Evolutionary conservation across 352 stramenopile species (phyloP).

Genomic region (Globisporangium sylvaticum): DNA sequence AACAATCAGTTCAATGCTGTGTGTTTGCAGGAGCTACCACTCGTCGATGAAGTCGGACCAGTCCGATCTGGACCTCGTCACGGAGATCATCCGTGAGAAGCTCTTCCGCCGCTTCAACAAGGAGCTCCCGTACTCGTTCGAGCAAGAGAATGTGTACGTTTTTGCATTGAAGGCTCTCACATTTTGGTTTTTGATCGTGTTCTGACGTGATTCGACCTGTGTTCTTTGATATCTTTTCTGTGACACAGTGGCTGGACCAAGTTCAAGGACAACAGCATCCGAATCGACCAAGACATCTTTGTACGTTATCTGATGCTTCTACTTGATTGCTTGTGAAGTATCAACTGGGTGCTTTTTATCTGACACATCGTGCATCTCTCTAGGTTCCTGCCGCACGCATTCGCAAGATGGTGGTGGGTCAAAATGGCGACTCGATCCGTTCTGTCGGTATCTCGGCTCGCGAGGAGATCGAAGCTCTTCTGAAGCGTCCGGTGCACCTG

Average conservation of each 20-base stretch:
- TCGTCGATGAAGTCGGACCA: conserved; percentile 83
- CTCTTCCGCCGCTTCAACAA: conserved; percentile 86
- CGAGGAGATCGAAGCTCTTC: conserved; percentile 69
- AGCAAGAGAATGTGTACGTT: conserved; percentile 72
- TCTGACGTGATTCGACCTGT: not conserved
- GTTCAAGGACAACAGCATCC: conserved; percentile 82
- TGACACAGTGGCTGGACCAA: conserved; percentile 67
- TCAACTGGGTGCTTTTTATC: not conserved
- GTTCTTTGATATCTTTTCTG: not conserved
- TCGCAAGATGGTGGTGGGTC: conserved; percentile 76
- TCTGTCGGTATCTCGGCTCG: conserved; percentile 68
- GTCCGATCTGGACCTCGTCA: conserved; percentile 80
- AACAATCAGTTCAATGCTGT: not conserved
- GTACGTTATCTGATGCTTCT: conserved; percentile 34
- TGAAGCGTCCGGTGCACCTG: conserved; percentile 70
- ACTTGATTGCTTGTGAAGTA: not conserved
- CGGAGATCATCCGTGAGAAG: conserved; percentile 87
- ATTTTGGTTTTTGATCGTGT: not conserved
- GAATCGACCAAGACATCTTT: conserved; percentile 87
- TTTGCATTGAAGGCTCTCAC: not conserved
- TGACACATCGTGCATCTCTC: not conserved
- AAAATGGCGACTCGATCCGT: conserved; percentile 75
- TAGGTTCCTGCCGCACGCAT: conserved; percentile 71
- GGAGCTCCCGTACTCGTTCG: conserved; percentile 79
- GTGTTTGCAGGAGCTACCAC: conserved; percentile 59